Percentiles rank a stretch among this genome's conserved stretches.
Evolutionary conservation across 495 filamentous ascomycete species (phyloP).

Genomic region (Aspergillus conjunctus): DNA sequence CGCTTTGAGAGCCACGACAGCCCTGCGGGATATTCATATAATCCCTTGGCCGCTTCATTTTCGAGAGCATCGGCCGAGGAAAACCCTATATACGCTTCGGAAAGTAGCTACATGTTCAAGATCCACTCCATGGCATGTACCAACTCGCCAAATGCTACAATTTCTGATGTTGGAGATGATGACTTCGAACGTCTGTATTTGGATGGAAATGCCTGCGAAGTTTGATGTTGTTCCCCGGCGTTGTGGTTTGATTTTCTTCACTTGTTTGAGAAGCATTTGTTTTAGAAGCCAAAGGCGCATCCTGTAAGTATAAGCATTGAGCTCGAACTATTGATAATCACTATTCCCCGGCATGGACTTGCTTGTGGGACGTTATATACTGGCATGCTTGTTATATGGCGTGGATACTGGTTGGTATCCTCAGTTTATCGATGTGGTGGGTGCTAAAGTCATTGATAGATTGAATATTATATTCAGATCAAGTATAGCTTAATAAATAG

Average conservation of each 20-base stretch:
- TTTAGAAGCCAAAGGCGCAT: not conserved
- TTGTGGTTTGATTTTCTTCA: slow-evolving; percentile 1
- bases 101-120: slow-evolving; percentile 12
- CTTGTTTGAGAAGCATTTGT: not conserved
- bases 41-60: slow-evolving; percentile 43
- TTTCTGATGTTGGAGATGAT: slow-evolving; percentile 35
- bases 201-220: slow-evolving; percentile 30
- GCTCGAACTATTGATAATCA: slow-evolving; percentile 8
- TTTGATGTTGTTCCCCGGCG: not conserved
- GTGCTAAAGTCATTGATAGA: slow-evolving; percentile 6
- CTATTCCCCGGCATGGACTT: not conserved
- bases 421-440: not conserved
- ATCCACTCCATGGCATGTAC: slow-evolving; percentile 19
- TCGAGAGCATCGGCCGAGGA: slow-evolving; percentile 23
- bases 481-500: too few relatives aligned
- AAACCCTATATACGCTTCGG: slow-evolving; percentile 21
- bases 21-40: slow-evolving; percentile 35
- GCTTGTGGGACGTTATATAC: slow-evolving; percentile 14
- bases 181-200: slow-evolving; percentile 40
- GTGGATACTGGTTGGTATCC: not conserved
- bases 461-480: not conserved
- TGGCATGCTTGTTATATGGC: slow-evolving; percentile 13
- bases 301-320: slow-evolving; percentile 3
- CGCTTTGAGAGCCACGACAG: slow-evolving; percentile 32
- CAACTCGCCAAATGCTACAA: slow-evolving; percentile 37